A percentile compares a stretch with the other conserved stretches of the same genome.
Conservation (phyloP, 305 asterid species). For the Fraxinus sp. region DNA sequence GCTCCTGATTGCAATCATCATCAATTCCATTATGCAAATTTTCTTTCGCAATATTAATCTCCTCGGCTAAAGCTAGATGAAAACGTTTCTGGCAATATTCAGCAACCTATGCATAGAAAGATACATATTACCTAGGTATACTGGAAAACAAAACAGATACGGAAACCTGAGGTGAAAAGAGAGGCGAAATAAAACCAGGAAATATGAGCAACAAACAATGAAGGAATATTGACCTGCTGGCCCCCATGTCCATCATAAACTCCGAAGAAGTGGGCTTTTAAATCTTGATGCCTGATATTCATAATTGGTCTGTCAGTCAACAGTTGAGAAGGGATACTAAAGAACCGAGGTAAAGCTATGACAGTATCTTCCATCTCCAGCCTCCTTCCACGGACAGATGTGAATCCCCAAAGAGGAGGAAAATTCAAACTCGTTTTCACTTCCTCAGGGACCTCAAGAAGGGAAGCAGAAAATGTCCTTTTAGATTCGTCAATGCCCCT, state of each 20-base stretch:
- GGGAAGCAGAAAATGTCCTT: constrained; percentile 39
- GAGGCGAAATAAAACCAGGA: neutral
- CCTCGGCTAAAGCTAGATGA: constrained; percentile 68
- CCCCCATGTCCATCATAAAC: constrained; percentile 96
- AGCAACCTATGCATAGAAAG: constrained; percentile 56
- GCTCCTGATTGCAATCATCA: constrained; percentile 38
- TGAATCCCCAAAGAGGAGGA: constrained; percentile 74
- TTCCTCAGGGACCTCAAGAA: constrained; percentile 49
- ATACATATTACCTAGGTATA: neutral
- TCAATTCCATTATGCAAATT: constrained; percentile 25
- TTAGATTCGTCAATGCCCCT: constrained; percentile 33
- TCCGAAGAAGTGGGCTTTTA: constrained; percentile 62
- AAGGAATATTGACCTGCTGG: constrained; percentile 52
- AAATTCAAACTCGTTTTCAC: constrained; percentile 36
- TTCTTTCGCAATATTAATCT: constrained; percentile 44
- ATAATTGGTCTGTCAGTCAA: constrained; percentile 40
- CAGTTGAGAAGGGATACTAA: constrained; percentile 56
- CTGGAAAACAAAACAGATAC: neutral
- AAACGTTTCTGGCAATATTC: constrained; percentile 66
- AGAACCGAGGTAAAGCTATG: constrained; percentile 51
- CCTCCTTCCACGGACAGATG: constrained; percentile 64
- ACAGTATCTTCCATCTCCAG: constrained; percentile 82
- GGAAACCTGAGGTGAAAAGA: neutral
- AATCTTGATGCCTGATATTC: constrained; percentile 38
- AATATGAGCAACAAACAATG: neutral